These are phyloP conservation scores for Potentilla sterilis DNA, from an alignment of 306 rosid genomes.

Conservation along the genomic window DNA sequence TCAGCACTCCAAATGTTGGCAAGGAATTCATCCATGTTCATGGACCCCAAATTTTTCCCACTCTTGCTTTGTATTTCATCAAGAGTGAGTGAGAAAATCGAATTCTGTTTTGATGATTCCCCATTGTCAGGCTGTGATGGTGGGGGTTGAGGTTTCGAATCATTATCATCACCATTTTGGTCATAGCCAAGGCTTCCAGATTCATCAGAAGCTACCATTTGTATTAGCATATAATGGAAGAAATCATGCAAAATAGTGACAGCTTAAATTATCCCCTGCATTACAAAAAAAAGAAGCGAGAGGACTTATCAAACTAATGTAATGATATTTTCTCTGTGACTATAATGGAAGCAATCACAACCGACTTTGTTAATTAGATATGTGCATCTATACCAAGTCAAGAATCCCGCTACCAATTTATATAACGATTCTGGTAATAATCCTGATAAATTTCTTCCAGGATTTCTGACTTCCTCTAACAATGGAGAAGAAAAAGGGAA, in stretches of 20 bases:
- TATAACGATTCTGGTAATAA: not conserved
- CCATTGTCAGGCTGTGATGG: conserved; percentile 18
- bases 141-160: not conserved
- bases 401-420: not conserved
- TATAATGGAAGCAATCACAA: no score
- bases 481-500: not conserved
- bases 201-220: conserved; percentile 12
- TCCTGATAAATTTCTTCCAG: not conserved
- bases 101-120: conserved; percentile 32
- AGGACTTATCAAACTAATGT: not conserved
- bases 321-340: no score
- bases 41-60: conserved; percentile 51
- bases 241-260: not conserved
- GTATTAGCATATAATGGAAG: not conserved
- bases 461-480: not conserved
- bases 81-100: conserved; percentile 43
- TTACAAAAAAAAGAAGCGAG: not conserved
- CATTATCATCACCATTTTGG: not conserved
- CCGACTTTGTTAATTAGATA: not conserved
- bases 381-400: not conserved
- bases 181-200: conserved; percentile 8
- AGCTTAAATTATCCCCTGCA: not conserved
- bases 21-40: conserved; percentile 75
- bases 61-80: conserved; percentile 59
- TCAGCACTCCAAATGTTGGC: conserved; percentile 61